phyloP scores from a whole-genome alignment of 2,329 filamentous ascomycete genomes.

The Huntiella savannae region DNA sequence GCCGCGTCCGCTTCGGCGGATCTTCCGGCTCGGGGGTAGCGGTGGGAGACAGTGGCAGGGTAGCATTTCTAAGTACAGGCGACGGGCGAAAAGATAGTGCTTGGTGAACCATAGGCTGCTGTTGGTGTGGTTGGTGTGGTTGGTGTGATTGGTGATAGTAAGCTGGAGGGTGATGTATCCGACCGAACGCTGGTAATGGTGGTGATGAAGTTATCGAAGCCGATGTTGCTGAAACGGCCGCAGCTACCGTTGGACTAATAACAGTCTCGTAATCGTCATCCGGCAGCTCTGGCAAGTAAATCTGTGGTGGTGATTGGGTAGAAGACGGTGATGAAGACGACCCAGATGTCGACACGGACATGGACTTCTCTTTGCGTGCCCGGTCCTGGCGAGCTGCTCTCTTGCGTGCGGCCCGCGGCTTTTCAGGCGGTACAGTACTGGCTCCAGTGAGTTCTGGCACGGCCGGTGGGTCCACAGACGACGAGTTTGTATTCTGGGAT shows the following conservation, averaged over 20 bases:
- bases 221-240: no score
- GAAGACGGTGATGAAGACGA: background rate
- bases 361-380: background rate
- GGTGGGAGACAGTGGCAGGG: background rate
- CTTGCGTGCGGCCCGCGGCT: background rate
- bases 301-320: background rate
- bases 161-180: no score
- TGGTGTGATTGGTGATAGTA: no score
- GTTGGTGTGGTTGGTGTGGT: no score
- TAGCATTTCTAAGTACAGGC: background rate
- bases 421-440: background rate
- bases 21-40: slow-evolving; percentile 1
- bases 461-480: no score
- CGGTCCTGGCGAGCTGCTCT: background rate
- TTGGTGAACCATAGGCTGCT: background rate
- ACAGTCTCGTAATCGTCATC: background rate
- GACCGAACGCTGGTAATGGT: no score
- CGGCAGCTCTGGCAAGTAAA: background rate
- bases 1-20: slow-evolving; percentile 4
- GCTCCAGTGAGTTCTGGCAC: background rate
- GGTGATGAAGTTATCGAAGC: no score
- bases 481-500: background rate
- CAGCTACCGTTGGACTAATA: background rate
- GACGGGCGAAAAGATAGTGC: background rate
- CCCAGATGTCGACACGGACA: no score